These are phyloP conservation scores for Sordariomycetes sp. DNA, from an alignment of 2,329 filamentous ascomycete genomes.

Conservation along the genomic window DNA sequence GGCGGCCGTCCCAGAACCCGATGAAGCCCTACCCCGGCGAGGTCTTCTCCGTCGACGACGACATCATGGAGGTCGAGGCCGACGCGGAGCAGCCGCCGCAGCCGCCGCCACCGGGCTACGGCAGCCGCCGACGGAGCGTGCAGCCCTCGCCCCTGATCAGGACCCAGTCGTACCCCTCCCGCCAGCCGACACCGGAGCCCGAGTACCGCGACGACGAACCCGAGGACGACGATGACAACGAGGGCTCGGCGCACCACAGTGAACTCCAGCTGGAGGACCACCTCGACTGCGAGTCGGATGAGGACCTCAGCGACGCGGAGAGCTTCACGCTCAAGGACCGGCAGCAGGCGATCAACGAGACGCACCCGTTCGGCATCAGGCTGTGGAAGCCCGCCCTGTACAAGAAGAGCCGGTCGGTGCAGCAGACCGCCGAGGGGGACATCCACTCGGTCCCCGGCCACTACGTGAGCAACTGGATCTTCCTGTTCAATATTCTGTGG, in stretches of 20 bases:
- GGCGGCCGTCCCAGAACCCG: slow-evolving; percentile 62
- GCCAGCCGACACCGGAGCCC: slow-evolving; percentile 26
- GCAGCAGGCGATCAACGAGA: slow-evolving; percentile 96
- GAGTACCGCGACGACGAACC: slow-evolving; percentile 8
- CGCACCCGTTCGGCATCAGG: slow-evolving; percentile 95
- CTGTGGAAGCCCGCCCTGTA: slow-evolving; percentile 98
- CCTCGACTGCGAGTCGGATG: slow-evolving; percentile 55
- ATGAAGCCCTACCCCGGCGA: slow-evolving; percentile 70
- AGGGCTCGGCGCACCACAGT: slow-evolving; percentile 22
- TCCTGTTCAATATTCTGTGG: slow-evolving; percentile 86
- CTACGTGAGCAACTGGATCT: slow-evolving; percentile 71
- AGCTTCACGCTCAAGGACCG: slow-evolving; percentile 97
- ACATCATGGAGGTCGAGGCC: slow-evolving; percentile 66
- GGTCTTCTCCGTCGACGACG: slow-evolving; percentile 87
- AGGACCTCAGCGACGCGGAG: slow-evolving; percentile 77
- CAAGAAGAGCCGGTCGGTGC: slow-evolving; percentile 93
- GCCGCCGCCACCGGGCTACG: slow-evolving; percentile 16
- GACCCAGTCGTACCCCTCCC: slow-evolving; percentile 15
- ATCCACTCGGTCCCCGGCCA: slow-evolving; percentile 92
- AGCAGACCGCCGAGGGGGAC: slow-evolving; percentile 90
- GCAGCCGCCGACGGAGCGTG: slow-evolving; percentile 1
- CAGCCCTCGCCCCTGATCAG: neutral
- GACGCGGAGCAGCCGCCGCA: slow-evolving; percentile 39
- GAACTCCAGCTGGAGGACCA: slow-evolving; percentile 34
- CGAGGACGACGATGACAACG: slow-evolving; percentile 10